Base-by-base conservation (phyloP, 495 filamentous ascomycete genomes). In the Penicillium tannophilum region DNA sequence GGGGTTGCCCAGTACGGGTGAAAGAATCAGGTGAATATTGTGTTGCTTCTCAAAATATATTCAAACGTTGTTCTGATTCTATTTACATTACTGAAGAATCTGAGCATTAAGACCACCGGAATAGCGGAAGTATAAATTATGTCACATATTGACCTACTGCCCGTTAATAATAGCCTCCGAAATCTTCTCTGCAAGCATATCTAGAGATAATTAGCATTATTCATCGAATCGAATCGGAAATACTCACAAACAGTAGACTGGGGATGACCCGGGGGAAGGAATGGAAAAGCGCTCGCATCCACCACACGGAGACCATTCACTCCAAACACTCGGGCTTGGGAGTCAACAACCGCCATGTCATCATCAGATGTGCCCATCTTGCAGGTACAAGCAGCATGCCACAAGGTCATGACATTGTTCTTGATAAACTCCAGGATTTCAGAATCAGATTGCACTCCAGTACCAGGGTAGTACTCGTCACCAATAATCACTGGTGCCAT, bases 171-270 rank as follows among this genome's bases (percentile, higher is more conserved):
- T 82, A 41, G 63, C 70, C 43, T 75, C 69, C 2, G 78, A 72
- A 59, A 84, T 81, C 67, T 85, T 85, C 73, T 85, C 82, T 0
- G 82, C 82, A 35, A 85, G 66, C 69, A 73, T 76, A 68, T 80
- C 68, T 74, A 36, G 6, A 28, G 16, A 39, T 8, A 44, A 28
- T 57, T 36, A 63, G 56, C 16, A 47, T 23, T 35, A 12, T 6
- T 11, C 12, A 19, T 33, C 5, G 36, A 1, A 52, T 33, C 11
- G 33, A 46, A 5, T 12, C 11, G 14, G 17, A 11, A 10, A 43
- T 60, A 63, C 65, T 67, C 50, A 71, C 72, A 84, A 57, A 84
- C 72, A 11, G 74, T 77, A 4, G 76, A 62, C 56, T 74, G 66
- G 10, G 82, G 83, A 64, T 84, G 81, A 1, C 82, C 82, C 7